Percentiles rank a stretch among this genome's conserved stretches.
Evolutionary conservation across 2,329 filamentous ascomycete species (phyloP).

Genomic region (Hypoxylon sp.): DNA sequence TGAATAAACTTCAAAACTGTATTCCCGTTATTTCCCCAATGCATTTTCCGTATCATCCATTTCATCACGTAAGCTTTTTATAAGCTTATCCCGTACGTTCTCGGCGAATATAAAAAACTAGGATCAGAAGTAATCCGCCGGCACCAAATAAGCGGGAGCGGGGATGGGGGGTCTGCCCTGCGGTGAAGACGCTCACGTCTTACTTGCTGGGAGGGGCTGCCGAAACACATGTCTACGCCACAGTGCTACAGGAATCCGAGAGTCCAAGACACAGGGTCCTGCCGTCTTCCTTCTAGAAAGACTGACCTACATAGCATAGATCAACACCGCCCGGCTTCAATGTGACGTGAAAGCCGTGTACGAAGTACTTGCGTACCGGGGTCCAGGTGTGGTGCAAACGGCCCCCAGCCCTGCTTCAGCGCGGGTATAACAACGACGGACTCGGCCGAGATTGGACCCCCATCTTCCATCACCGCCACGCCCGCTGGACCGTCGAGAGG

Average conservation of each 20-base stretch:
- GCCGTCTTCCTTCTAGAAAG: neutral
- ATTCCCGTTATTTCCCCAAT: neutral
- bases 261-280: constrained; percentile 3
- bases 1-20: constrained; percentile 5
- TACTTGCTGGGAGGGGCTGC: neutral
- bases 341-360: too few relatives aligned
- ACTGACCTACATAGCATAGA: neutral
- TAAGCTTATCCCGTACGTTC: too few relatives aligned
- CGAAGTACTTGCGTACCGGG: neutral
- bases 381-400: neutral
- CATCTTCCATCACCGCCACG: too few relatives aligned
- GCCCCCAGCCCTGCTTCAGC: neutral
- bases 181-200: constrained; percentile 5
- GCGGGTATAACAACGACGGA: constrained; percentile 4
- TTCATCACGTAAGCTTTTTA: too few relatives aligned
- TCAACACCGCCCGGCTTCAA: neutral
- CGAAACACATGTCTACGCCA: constrained; percentile 5
- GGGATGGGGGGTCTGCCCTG: neutral
- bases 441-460: neutral
- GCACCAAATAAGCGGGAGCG: neutral
- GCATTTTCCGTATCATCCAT: neutral
- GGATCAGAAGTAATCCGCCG: neutral
- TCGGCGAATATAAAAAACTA: neutral
- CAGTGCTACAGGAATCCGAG: neutral
- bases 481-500: too few relatives aligned